Evolutionary conservation across 805 yeast genomes (phyloP), one percentile per base, ranked within the genome.

Genomic region (Brettanomyces custersianus): DNA sequence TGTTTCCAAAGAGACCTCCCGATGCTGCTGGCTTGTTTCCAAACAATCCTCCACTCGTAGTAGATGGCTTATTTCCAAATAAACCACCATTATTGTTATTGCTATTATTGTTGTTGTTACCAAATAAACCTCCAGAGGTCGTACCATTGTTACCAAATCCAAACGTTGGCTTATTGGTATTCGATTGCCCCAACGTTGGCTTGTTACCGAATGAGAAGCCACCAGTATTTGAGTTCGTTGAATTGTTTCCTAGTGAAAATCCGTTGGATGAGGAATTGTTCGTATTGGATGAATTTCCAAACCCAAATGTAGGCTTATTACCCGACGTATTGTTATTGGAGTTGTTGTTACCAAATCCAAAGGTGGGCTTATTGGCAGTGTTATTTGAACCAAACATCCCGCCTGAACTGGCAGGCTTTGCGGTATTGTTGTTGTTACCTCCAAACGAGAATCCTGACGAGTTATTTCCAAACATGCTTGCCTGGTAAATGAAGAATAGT

Each of bases 371-470:
- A 11, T 15, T 13, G 6, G 31, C 31, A n/a, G 31, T 29, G 17
- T 29, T 27, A 15, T 13, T 29, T 11, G n/a, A 8, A 15, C 63
- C 62, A 47, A 60, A 65, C 36, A 63, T 43, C 17, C 61, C 63
- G 39, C 65, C 67, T 4, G 38, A 22, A 20, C 17, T n/a, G 16
- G 23, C 21, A 12, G 31, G 12, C 6, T 19, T 26, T 8, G 18
- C 12, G 8, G 44, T 34, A 4, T 33, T 33, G n/a, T 49, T 48
- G 18, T 44, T 37, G 13, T n/a, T n/a, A n/a, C n/a, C n/a, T n/a
- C 60, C 60, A 46, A 67, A 67, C 13, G 41, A 34, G 17, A 63
- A 44, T 15, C 43, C 42, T 16, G 43, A 36, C 12, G 44, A 32
- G 17, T 38, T 43, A 29, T 36, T 41, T 13, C 46, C 46, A 32